phyloP scores from a whole-genome alignment of 2,329 filamentous ascomycete species.

The Botryotinia convoluta region DNA sequence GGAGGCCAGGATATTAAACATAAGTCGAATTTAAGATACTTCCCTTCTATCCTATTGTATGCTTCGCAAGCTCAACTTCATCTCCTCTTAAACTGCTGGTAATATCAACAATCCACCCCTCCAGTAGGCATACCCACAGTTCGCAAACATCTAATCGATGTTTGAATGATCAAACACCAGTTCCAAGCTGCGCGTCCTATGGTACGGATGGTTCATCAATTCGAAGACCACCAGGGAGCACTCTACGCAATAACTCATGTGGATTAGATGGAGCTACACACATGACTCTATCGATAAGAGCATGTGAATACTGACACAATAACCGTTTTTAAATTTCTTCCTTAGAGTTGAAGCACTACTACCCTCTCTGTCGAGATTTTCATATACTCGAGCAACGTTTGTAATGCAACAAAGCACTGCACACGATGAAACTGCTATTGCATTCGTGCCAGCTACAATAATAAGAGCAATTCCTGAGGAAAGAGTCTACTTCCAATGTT shows the following conservation, averaged over 20 bases:
- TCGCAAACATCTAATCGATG: conserved; percentile 45
- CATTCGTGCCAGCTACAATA: too few relatives aligned
- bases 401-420: too few relatives aligned
- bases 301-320: too few relatives aligned
- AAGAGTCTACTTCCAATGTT: too few relatives aligned
- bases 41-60: background rate
- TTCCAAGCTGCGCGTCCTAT: conserved; percentile 44
- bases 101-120: conserved; percentile 43
- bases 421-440: too few relatives aligned
- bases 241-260: conserved; percentile 21
- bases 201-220: conserved; percentile 38
- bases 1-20: background rate
- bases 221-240: conserved; percentile 26
- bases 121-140: conserved; percentile 43
- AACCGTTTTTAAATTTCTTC: too few relatives aligned
- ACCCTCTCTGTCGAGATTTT: too few relatives aligned
- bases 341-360: too few relatives aligned
- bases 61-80: background rate
- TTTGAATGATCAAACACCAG: conserved; percentile 45
- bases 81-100: background rate
- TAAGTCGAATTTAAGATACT: background rate
- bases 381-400: too few relatives aligned
- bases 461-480: too few relatives aligned
- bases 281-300: too few relatives aligned
- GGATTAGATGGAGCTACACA: background rate